Percentiles rank a stretch among this genome's conserved stretches.
Conservation (phyloP, 2,329 filamentous ascomycete genomes). For the Aschersonia sp. region DNA sequence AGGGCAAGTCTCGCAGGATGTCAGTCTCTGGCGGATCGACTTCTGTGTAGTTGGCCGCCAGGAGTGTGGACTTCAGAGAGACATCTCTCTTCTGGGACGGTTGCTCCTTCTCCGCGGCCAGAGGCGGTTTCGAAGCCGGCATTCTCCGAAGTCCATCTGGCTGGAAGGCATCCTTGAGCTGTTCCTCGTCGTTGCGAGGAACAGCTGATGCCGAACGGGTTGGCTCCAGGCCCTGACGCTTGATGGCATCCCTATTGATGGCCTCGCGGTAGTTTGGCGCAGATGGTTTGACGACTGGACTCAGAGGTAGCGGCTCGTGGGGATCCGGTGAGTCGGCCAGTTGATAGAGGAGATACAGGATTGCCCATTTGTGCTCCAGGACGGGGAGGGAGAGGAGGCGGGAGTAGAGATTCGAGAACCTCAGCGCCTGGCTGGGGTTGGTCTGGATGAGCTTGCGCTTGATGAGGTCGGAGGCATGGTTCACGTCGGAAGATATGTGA, state of each 20-base stretch:
- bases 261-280: constrained; percentile 22
- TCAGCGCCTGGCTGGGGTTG: constrained; percentile 62
- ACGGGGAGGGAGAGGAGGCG: constrained; percentile 82
- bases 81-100: constrained; percentile 28
- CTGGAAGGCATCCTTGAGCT: constrained; percentile 38
- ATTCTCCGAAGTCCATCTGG: constrained; percentile 33
- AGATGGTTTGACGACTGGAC: constrained; percentile 21
- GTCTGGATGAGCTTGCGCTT: constrained; percentile 73
- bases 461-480: constrained; percentile 86
- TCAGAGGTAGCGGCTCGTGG: constrained; percentile 33
- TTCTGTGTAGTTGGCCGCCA: constrained; percentile 41
- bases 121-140: constrained; percentile 20
- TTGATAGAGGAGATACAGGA: constrained; percentile 79
- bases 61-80: constrained; percentile 40
- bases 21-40: constrained; percentile 49
- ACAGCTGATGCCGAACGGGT: constrained; percentile 20
- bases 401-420: constrained; percentile 84
- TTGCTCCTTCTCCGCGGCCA: constrained; percentile 11
- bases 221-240: constrained; percentile 21
- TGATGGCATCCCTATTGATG: constrained; percentile 20
- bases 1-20: constrained; percentile 70
- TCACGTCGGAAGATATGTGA: constrained; percentile 55
- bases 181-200: constrained; percentile 30
- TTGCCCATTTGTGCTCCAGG: constrained; percentile 90
- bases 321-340: constrained; percentile 56